Evolutionary conservation across 2,329 filamentous ascomycete species (phyloP).

Genomic region (Fusarium sp.): DNA sequence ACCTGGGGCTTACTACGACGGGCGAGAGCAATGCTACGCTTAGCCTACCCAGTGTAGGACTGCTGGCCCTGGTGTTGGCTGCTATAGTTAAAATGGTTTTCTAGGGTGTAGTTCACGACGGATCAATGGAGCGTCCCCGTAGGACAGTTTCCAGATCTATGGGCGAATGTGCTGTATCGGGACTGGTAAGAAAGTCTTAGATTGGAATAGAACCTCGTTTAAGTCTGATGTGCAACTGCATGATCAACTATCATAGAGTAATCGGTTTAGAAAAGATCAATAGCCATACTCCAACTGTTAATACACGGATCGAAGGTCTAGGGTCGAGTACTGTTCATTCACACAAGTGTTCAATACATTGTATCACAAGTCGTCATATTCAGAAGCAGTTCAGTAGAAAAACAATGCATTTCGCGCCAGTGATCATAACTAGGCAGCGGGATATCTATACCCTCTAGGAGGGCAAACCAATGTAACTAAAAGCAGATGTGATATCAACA

Average conservation of each 20-base stretch:
- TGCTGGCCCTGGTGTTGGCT: constrained; percentile 18
- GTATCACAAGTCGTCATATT: not conserved
- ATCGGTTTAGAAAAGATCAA: not conserved
- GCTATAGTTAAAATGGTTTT: constrained; percentile 12
- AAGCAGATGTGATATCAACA: constrained; percentile 33
- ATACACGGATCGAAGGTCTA: not conserved
- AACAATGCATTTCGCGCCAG: constrained; percentile 18
- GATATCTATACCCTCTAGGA: constrained; percentile 43
- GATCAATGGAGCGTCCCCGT: not conserved
- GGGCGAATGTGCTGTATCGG: too few relatives aligned
- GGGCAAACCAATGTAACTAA: constrained; percentile 33
- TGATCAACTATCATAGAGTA: too few relatives aligned
- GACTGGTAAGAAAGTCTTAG: too few relatives aligned
- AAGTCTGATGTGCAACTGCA: too few relatives aligned
- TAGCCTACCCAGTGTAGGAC: not conserved
- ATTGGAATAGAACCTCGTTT: too few relatives aligned
- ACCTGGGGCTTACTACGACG: constrained; percentile 70
- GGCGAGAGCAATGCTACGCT: constrained; percentile 50
- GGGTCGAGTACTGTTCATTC: not conserved
- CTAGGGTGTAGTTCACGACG: not conserved
- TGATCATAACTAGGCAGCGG: constrained; percentile 13
- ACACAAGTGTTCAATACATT: not conserved
- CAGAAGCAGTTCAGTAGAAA: not conserved
- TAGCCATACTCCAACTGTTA: not conserved
- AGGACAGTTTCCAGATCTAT: too few relatives aligned